phyloP scores from a whole-genome alignment of 2,329 filamentous ascomycete genomes.

The Beauveria australis region DNA sequence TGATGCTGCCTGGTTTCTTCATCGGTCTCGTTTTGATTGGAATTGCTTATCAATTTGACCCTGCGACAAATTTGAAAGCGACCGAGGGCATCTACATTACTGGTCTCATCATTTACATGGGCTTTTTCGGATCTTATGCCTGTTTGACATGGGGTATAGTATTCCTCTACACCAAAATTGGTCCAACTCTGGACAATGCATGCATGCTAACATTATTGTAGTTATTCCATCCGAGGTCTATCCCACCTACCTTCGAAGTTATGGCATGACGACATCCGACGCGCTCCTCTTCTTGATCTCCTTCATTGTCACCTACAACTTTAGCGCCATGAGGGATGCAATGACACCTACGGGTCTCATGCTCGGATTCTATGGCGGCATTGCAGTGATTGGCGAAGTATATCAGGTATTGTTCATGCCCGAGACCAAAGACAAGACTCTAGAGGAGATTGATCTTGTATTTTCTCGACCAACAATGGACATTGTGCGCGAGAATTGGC shows the following conservation, averaged over 20 bases:
- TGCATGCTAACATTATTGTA: background rate
- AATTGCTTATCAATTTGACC: conserved; percentile 49
- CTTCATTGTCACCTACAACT: conserved; percentile 71
- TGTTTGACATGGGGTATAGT: conserved; percentile 52
- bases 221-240: conserved; percentile 62
- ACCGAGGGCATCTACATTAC: conserved; percentile 56
- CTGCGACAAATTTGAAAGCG: conserved; percentile 34
- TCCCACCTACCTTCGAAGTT: conserved; percentile 62
- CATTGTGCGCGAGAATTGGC: conserved; percentile 51
- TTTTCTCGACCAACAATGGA: conserved; percentile 56
- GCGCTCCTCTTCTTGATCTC: conserved; percentile 62
- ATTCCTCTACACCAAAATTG: background rate
- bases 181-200: no score
- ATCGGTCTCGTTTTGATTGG: conserved; percentile 61
- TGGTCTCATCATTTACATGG: conserved; percentile 60
- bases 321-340: conserved; percentile 59
- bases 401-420: conserved; percentile 72
- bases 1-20: conserved; percentile 65
- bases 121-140: conserved; percentile 59
- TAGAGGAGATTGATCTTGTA: conserved; percentile 64
- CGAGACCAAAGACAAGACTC: conserved; percentile 59
- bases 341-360: conserved; percentile 58
- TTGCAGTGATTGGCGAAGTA: conserved; percentile 60
- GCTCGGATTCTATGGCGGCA: conserved; percentile 67
- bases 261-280: conserved; percentile 65